Evolutionary conservation across 116 monocot genomes (phyloP).

Genomic region (Trichopus zeylanicus): DNA sequence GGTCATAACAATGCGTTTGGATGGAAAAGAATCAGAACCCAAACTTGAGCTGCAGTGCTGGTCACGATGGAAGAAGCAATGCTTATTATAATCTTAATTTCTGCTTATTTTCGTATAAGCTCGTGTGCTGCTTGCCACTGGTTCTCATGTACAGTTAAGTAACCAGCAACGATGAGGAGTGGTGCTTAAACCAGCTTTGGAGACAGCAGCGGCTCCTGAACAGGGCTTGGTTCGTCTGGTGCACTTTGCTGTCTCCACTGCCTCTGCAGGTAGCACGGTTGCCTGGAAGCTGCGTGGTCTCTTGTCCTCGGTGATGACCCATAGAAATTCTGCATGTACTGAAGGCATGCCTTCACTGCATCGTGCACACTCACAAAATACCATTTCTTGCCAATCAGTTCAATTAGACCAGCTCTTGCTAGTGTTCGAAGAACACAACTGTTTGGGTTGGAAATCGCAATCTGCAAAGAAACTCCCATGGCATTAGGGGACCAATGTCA

Average conservation of each 20-base stretch:
- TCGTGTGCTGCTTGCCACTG: not conserved
- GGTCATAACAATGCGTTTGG: too few species aligned
- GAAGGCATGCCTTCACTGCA: slow-evolving; percentile 84
- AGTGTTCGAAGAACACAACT: slow-evolving; percentile 56
- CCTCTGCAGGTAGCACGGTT: slow-evolving; percentile 7
- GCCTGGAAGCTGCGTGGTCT: slow-evolving; percentile 6
- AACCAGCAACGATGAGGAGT: not conserved
- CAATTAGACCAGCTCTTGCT: slow-evolving; percentile 57
- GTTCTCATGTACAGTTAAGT: not conserved
- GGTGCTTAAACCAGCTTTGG: slow-evolving; percentile 20
- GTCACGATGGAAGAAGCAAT: not conserved
- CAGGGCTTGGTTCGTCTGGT: slow-evolving; percentile 18
- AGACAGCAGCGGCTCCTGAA: slow-evolving; percentile 33
- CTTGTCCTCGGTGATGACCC: slow-evolving; percentile 9
- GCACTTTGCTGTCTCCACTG: slow-evolving; percentile 25
- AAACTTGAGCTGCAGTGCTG: too few species aligned
- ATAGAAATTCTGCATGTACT: slow-evolving; percentile 46
- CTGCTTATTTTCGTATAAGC: not conserved
- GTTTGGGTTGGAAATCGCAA: slow-evolving; percentile 84
- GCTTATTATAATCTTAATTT: not conserved
- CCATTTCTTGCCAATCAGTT: slow-evolving; percentile 75
- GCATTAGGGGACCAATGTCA: too few species aligned
- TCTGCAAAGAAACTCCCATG: slow-evolving; percentile 43
- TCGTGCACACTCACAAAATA: slow-evolving; percentile 93
- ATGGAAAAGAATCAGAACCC: too few species aligned